A percentile compares a stretch with the other conserved stretches of the same genome.
phyloP scores from a whole-genome alignment of 1,139 yeast species.

The Suhomyces bokatorum region DNA sequence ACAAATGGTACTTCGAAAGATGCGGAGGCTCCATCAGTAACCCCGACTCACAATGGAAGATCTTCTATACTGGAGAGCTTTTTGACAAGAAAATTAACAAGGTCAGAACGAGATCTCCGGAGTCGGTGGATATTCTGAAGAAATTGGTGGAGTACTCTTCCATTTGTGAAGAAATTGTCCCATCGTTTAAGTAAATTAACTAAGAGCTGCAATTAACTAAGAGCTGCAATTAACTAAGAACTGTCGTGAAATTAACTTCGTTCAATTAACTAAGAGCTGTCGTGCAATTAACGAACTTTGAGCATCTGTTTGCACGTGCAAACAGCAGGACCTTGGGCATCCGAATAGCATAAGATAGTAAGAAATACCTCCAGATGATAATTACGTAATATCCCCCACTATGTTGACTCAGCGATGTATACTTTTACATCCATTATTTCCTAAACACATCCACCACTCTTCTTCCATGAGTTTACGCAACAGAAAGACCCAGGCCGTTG shows the following conservation, averaged over 20 bases:
- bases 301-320: too few species aligned
- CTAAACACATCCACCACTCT: neutral
- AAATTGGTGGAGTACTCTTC: conserved; percentile 30
- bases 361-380: too few species aligned
- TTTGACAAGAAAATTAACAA: conserved; percentile 39
- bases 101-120: conserved; percentile 19
- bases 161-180: conserved; percentile 37
- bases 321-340: too few species aligned
- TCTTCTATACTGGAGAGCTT: conserved; percentile 65
- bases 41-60: conserved; percentile 60
- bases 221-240: too few species aligned
- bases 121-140: conserved; percentile 29
- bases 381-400: too few species aligned
- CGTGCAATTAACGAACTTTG: conserved; percentile 26
- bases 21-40: conserved; percentile 67
- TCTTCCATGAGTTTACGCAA: neutral
- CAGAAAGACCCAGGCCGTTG: neutral
- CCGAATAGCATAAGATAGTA: too few species aligned
- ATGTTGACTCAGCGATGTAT: neutral
- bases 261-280: too few species aligned
- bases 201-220: too few species aligned
- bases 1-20: conserved; percentile 96
- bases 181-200: conserved; percentile 39
- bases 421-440: neutral
- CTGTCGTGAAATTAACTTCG: too few species aligned